Evolutionary conservation across 192 early-diverging fungal species (phyloP).

Genomic region (Coemansia sp.): DNA sequence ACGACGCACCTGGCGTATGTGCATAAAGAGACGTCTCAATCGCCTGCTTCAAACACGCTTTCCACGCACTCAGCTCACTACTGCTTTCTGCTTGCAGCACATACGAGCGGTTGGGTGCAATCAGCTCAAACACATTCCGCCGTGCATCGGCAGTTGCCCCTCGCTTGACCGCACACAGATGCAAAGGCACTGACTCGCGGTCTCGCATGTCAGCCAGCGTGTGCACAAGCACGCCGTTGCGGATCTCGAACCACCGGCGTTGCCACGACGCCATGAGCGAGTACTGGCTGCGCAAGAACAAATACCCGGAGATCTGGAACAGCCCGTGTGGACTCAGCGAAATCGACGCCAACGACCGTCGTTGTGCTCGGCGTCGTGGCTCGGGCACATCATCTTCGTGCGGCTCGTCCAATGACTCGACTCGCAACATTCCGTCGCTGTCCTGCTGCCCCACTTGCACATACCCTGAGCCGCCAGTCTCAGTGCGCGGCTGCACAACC

Average conservation of each 20-base stretch:
- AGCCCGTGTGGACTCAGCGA: conserved; percentile 42
- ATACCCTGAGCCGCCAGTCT: conserved; percentile 24
- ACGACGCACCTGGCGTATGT: conserved; percentile 5
- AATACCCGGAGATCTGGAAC: conserved; percentile 70
- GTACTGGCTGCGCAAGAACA: conserved; percentile 74
- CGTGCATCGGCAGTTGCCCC: conserved; percentile 62
- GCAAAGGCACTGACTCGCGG: conserved; percentile 61
- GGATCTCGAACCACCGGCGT: conserved; percentile 74
- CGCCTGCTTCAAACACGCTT: conserved; percentile 56
- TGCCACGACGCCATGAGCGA: conserved; percentile 78
- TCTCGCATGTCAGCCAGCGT: conserved; percentile 59
- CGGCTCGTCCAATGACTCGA: not conserved
- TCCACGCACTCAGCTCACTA: conserved; percentile 73
- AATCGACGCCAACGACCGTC: conserved; percentile 40
- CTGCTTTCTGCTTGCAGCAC: conserved; percentile 75
- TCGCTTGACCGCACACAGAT: conserved; percentile 73
- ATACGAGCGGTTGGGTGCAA: conserved; percentile 73
- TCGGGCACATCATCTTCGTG: conserved; percentile 4
- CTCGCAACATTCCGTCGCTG: conserved; percentile 7
- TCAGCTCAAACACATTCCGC: conserved; percentile 78
- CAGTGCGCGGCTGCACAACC: conserved; percentile 19
- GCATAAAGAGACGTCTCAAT: conserved; percentile 51
- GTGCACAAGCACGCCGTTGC: conserved; percentile 60
- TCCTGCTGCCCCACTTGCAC: conserved; percentile 48
- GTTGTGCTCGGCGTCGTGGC: conserved; percentile 19